Percentiles rank a stretch among this genome's conserved stretches.
These are phyloP conservation scores for Castanea mollissima DNA, from an alignment of 306 rosid species.

Conservation along the genomic window DNA sequence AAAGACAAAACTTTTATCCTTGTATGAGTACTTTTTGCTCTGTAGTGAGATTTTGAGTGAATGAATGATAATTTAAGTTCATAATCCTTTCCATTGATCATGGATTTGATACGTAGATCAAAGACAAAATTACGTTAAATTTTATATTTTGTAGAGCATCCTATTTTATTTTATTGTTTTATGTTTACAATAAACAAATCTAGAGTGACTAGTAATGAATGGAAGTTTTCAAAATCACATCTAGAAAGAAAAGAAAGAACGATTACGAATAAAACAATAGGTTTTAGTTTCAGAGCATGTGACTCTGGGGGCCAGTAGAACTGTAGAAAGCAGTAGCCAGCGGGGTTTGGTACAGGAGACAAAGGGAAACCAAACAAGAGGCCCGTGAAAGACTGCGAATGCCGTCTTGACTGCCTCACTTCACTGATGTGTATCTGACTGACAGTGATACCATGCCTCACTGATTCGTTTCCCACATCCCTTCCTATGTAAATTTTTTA, in stretches of 20 bases:
- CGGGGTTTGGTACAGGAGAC: slow-evolving; percentile 15
- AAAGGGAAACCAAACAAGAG: slow-evolving; percentile 40
- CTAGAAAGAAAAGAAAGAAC: slow-evolving; percentile 26
- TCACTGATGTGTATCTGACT: slow-evolving; percentile 21
- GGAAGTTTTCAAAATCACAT: slow-evolving; percentile 13
- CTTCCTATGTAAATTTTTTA: slow-evolving; percentile 46
- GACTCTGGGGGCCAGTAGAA: slow-evolving; percentile 37
- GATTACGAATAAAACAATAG: slow-evolving; percentile 61
- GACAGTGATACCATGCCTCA: slow-evolving; percentile 22
- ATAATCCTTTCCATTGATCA: no score
- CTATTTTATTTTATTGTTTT: no score
- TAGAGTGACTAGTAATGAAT: background rate
- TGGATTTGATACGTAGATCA: no score
- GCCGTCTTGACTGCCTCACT: background rate
- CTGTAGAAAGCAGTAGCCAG: slow-evolving; percentile 26
- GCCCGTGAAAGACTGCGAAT: slow-evolving; percentile 54
- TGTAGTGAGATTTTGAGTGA: no score
- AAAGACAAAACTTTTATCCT: no score
- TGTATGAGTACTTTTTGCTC: no score
- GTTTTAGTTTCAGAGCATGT: slow-evolving; percentile 61
- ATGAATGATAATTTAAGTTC: no score
- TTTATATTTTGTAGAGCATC: no score
- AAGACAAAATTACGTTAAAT: no score
- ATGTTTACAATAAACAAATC: no score
- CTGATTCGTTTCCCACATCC: slow-evolving; percentile 47